Base-by-base conservation (phyloP, 345 rosid genomes). In the Atalantia buxifolia region DNA sequence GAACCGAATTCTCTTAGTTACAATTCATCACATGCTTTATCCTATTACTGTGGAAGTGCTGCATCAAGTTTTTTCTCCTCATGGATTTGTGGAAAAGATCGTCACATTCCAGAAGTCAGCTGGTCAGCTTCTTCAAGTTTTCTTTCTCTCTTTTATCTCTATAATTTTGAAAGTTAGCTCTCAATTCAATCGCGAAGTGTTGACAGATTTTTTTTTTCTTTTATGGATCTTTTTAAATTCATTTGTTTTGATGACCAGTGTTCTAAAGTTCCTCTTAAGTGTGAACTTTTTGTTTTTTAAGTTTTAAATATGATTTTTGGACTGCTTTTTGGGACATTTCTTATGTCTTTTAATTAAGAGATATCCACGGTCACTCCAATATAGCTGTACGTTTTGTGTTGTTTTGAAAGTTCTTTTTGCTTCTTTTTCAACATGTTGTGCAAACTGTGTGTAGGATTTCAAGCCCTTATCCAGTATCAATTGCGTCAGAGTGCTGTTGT, bases 31-130 rank as follows among this genome's bases (percentile, higher is more conserved):
- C 85, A 94, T 94, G 97, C 93, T 92, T 79, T 94, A 94, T 82
- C 98, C 98, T 82, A 92, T 94, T 77, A 92, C 98, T 7, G 98
- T 94, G 89, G 98, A 94, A 71, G 97, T 92, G 80, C 95, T 94
- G 84, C 98, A 94, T 80, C 98, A 90, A 88, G 95, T 94, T 82
- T 92, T 94, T 86, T 92, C 95, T 87, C 93, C 97, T 76, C 85
- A 89, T 90, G 98, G 98, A 85, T 89, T 82, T 86, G 97, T 92
- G 81, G 98, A 94, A 89, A 94, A 94, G 95, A 91, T 94, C 40
- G 97, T 94, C 89, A 94, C 98, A 12, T 94, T 94, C 84, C 98
- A 94, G 89, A 94, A 94, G 95, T 94, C 97, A 66, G 98, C 98
- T 86, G 97, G 95, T 94, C 93, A 92, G 98, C 90, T 88, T 86